Percentiles rank a stretch among this genome's conserved stretches.
phyloP scores from a whole-genome alignment of 73 alveolate genomes.

The Tetrahymena malaccensis region DNA sequence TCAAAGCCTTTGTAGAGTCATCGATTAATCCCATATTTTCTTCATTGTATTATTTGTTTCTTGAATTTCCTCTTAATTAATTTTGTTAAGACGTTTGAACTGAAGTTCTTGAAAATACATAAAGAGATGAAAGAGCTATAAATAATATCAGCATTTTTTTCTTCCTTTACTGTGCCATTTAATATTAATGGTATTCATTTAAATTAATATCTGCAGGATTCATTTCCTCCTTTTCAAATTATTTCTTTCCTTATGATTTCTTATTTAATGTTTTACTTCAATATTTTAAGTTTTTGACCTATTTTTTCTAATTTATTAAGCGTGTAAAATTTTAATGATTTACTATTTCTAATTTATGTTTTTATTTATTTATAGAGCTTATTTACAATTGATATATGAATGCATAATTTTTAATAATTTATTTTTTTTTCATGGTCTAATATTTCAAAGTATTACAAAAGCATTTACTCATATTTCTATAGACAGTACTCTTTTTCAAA shows the following conservation, averaged over 20 bases:
- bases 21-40: background rate
- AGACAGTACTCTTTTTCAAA: background rate
- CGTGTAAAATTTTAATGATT: background rate
- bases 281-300: background rate
- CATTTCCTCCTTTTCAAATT: background rate
- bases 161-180: background rate
- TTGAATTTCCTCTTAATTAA: background rate
- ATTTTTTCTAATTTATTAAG: background rate
- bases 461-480: background rate
- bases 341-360: background rate
- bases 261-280: background rate
- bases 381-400: background rate
- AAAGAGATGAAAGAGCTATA: background rate
- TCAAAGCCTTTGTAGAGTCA: background rate
- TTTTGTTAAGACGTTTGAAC: background rate
- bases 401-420: background rate
- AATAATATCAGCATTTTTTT: background rate
- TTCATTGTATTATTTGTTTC: background rate
- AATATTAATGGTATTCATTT: background rate
- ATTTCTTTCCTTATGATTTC: background rate
- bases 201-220: background rate
- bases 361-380: no score
- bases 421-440: background rate
- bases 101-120: background rate
- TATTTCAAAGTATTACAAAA: background rate